A percentile compares a stretch with the other conserved stretches of the same genome.
Conservation (phyloP, 495 filamentous ascomycete genomes). For the Articulospora tetracladia region DNA sequence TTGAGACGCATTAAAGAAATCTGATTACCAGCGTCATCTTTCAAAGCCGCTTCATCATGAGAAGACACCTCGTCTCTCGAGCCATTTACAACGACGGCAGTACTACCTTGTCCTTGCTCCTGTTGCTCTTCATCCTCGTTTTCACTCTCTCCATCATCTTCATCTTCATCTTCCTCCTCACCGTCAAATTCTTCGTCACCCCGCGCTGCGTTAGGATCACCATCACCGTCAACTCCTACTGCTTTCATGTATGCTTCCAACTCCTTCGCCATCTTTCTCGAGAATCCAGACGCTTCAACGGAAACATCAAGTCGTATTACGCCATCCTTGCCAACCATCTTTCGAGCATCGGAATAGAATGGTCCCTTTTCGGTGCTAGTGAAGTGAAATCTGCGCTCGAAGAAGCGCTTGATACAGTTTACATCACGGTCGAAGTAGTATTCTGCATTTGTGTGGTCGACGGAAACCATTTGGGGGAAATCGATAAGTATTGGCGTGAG, state of each 20-base stretch:
- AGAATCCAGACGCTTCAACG: conserved; percentile 91
- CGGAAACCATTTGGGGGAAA: conserved; percentile 98
- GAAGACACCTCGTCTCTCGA: not conserved
- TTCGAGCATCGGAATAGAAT: conserved; percentile 77
- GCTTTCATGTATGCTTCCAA: conserved; percentile 84
- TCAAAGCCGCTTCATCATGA: not conserved
- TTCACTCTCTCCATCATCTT: conserved; percentile 27
- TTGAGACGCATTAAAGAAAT: not conserved
- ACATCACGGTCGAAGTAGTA: conserved; percentile 97
- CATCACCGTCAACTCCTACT: conserved; percentile 57
- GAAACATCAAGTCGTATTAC: conserved; percentile 75
- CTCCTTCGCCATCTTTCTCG: conserved; percentile 92
- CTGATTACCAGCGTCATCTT: not conserved
- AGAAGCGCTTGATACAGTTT: conserved; percentile 89
- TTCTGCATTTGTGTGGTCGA: conserved; percentile 86
- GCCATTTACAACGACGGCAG: not conserved
- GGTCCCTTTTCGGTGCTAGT: conserved; percentile 77
- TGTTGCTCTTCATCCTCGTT: conserved; percentile 23
- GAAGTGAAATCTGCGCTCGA: conserved; percentile 85
- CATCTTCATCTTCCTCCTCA: conserved; percentile 38
- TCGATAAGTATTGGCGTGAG: conserved; percentile 82
- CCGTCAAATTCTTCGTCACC: conserved; percentile 39
- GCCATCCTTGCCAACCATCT: conserved; percentile 59
- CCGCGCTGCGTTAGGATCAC: conserved; percentile 29
- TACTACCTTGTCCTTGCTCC: not conserved